phyloP scores from a whole-genome alignment of 352 stramenopile species.

The Pythium brassicae region DNA sequence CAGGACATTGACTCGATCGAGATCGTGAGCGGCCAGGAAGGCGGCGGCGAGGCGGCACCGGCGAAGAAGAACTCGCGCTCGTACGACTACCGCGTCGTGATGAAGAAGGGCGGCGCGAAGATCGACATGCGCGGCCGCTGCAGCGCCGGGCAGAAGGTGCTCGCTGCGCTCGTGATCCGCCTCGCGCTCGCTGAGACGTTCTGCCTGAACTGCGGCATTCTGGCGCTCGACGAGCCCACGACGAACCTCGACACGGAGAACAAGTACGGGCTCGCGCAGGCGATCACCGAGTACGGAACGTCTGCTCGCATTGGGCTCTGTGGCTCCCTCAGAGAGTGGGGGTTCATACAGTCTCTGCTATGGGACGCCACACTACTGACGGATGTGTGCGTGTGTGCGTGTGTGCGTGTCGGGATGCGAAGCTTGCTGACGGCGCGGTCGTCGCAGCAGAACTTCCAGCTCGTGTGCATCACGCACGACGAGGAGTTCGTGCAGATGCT shows the following conservation, averaged over 20 bases:
- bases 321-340: too few species aligned
- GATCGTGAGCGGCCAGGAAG: slow-evolving; percentile 93
- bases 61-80: slow-evolving; percentile 56
- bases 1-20: slow-evolving; percentile 99
- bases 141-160: slow-evolving; percentile 96
- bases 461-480: slow-evolving; percentile 99
- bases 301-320: too few species aligned
- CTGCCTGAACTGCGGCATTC: slow-evolving; percentile 97
- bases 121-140: slow-evolving; percentile 99
- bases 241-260: slow-evolving; percentile 98
- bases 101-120: slow-evolving; percentile 94
- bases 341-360: too few species aligned
- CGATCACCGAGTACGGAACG: slow-evolving; percentile 86
- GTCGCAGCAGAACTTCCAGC: slow-evolving; percentile 98
- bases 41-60: slow-evolving; percentile 38
- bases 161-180: slow-evolving; percentile 96
- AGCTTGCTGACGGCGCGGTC: slow-evolving; percentile 94
- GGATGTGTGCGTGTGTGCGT: slow-evolving; percentile 1
- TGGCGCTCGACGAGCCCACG: slow-evolving; percentile 98
- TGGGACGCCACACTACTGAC: too few species aligned
- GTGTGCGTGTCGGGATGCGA: slow-evolving; percentile 7
- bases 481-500: slow-evolving; percentile 93
- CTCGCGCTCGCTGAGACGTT: slow-evolving; percentile 98
- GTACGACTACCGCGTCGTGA: slow-evolving; percentile 99
- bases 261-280: slow-evolving; percentile 90